Conservation (phyloP, 2,329 filamentous ascomycete species). For the Venturia effusa region DNA sequence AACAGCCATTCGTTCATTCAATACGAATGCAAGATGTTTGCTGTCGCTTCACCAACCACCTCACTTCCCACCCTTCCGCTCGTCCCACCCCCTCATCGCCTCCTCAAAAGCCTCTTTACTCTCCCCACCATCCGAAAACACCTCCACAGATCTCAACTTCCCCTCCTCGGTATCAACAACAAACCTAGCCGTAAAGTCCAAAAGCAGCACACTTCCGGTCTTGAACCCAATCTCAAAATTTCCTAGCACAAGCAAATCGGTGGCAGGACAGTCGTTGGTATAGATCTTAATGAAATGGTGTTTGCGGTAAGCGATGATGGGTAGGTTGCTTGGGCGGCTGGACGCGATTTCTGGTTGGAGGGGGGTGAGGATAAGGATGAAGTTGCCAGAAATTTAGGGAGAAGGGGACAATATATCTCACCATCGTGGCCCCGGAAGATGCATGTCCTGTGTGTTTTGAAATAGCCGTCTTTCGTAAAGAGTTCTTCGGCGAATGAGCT, state of each 20-base stretch:
- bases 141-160: neutral
- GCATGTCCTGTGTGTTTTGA: conserved; percentile 4
- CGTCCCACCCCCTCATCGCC: neutral
- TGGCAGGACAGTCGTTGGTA: neutral
- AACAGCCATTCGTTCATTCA: no score
- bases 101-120: neutral
- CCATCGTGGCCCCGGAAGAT: conserved; percentile 1
- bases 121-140: neutral
- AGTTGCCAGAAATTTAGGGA: neutral
- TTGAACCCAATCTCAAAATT: neutral
- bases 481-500: conserved; percentile 3
- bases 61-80: neutral
- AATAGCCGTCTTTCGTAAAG: neutral
- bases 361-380: neutral
- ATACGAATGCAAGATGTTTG: no score
- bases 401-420: neutral
- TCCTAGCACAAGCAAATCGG: neutral
- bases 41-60: no score
- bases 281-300: neutral
- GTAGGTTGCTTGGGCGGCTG: neutral
- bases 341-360: neutral
- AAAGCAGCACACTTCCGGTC: neutral
- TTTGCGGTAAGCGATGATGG: neutral
- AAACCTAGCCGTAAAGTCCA: conserved; percentile 3
- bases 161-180: neutral